Percentiles rank a stretch among this genome's conserved stretches.
phyloP scores from a whole-genome alignment of 306 rosid genomes.

The Quillaja saponaria region DNA sequence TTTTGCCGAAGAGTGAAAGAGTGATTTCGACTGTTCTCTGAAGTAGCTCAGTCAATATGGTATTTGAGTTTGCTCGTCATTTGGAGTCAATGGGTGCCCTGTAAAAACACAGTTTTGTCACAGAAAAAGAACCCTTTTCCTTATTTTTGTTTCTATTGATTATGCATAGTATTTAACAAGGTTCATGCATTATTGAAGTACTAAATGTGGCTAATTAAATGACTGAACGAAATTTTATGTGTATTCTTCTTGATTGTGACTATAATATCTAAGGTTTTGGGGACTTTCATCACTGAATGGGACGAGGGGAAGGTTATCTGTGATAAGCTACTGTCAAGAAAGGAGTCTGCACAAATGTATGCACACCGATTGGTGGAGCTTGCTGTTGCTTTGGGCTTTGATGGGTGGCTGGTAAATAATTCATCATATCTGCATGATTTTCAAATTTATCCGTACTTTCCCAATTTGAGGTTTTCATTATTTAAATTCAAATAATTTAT shows the following conservation, averaged over 20 bases:
- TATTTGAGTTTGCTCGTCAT: conserved; percentile 19
- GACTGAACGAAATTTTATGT: background rate
- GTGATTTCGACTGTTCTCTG: background rate
- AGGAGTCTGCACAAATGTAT: conserved; percentile 75
- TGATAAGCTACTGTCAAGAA: conserved; percentile 58
- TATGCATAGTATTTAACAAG: no score
- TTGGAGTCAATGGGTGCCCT: background rate
- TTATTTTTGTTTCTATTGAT: no score
- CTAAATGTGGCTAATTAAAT: background rate
- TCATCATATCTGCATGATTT: conserved; percentile 25
- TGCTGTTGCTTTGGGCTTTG: conserved; percentile 76
- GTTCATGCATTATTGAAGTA: no score
- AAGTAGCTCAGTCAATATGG: conserved; percentile 6
- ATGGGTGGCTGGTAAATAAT: conserved; percentile 89
- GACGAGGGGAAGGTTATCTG: conserved; percentile 60
- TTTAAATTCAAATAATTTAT: conserved; percentile 8
- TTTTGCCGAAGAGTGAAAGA: background rate
- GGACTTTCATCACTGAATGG: conserved; percentile 91
- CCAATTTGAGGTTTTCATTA: conserved; percentile 14
- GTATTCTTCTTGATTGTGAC: conserved; percentile 17
- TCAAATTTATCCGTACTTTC: background rate
- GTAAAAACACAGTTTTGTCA: background rate
- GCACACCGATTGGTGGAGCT: conserved; percentile 81
- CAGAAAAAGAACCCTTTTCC: no score
- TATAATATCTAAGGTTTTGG: conserved; percentile 63